Evolutionary conservation across 2,329 filamentous ascomycete species (phyloP), one percentile per base, ranked within the genome.

Genomic region (Lizonia empirigonia): DNA sequence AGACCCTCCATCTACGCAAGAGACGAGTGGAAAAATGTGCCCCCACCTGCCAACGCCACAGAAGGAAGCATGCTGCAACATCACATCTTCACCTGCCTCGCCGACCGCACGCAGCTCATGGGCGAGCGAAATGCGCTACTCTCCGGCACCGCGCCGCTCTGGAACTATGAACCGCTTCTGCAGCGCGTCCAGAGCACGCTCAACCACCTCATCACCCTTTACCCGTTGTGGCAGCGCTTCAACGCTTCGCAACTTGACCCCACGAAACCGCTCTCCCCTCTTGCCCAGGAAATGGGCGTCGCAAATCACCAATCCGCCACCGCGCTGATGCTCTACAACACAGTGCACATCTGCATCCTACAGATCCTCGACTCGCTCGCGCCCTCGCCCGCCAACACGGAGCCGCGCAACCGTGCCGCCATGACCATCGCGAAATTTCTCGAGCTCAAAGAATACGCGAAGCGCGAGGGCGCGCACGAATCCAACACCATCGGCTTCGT

Each of bases 401-500:
- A 50, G 0, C 34, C 64, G 7, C 62, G 59, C 26, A 58, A 58
- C 13, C 42, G 52, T n/a, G 60, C 63, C 13, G 61, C 63, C 0
- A 33, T 53, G 26, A 59, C 56, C 2, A 64, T 68, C 15, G 47
- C 59, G 1, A 44, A 40, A 22, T 63, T 56, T 23, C 41, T 69
- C 8, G 60, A 68, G 35, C 36, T 63, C 5, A 64, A 65, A 35
- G 47, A 53, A 32, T 55, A 55, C 16, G 53, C 62, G 32, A 60
- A 56, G 32, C 47, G 48, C 8, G 40, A 52, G 26, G 60, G 61
- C 9, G 46, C 42, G 13, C 44, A 51, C 3, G 53, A 63, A 27
- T 62, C 63, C 5, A 67, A 64, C 32, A 66, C 64, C 1, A 64
- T 68, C 30, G 51, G 53, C 2, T 63, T 62, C 34, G 55, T 67